These are phyloP conservation scores for Steccherinum ochraceum DNA, from an alignment of 768 basidiomycete genomes.

Conservation along the genomic window DNA sequence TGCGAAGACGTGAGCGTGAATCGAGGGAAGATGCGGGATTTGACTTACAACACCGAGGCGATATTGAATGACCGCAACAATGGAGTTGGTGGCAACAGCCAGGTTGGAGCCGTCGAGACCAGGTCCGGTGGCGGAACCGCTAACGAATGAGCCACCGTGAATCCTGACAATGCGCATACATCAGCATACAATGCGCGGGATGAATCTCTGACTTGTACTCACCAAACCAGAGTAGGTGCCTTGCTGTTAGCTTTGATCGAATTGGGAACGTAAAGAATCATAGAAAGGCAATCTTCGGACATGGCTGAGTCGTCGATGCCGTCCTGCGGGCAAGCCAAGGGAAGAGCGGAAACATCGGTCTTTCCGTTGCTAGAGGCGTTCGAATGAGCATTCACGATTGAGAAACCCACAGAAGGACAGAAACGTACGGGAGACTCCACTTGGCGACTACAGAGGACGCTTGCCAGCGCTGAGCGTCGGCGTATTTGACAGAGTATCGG, in stretches of 20 bases:
- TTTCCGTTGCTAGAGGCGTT: conserved; percentile 37
- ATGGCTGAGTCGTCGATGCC: conserved; percentile 39
- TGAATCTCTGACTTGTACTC: no score
- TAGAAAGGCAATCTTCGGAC: conserved; percentile 78
- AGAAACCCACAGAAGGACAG: conserved; percentile 5
- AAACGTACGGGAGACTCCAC: conserved; percentile 61
- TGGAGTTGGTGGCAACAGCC: conserved; percentile 61
- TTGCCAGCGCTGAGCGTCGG: conserved; percentile 53
- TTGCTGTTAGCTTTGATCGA: conserved; percentile 25
- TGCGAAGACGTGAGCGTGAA: background rate
- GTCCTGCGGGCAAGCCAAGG: conserved; percentile 69
- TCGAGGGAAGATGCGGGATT: background rate
- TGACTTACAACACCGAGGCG: conserved; percentile 66
- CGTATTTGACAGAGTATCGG: conserved; percentile 65
- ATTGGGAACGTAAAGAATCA: conserved; percentile 65
- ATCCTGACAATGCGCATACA: conserved; percentile 60
- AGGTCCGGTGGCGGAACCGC: conserved; percentile 63
- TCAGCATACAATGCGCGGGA: background rate
- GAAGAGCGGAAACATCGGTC: conserved; percentile 47
- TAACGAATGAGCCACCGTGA: conserved; percentile 78
- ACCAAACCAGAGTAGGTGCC: conserved; percentile 58
- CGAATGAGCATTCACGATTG: conserved; percentile 1
- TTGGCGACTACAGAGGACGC: conserved; percentile 44
- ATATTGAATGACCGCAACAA: conserved; percentile 81
- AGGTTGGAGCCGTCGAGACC: conserved; percentile 76